Evolutionary conservation across 2,329 filamentous ascomycete genomes (phyloP).

Genomic region (Aureobasidium sp.): DNA sequence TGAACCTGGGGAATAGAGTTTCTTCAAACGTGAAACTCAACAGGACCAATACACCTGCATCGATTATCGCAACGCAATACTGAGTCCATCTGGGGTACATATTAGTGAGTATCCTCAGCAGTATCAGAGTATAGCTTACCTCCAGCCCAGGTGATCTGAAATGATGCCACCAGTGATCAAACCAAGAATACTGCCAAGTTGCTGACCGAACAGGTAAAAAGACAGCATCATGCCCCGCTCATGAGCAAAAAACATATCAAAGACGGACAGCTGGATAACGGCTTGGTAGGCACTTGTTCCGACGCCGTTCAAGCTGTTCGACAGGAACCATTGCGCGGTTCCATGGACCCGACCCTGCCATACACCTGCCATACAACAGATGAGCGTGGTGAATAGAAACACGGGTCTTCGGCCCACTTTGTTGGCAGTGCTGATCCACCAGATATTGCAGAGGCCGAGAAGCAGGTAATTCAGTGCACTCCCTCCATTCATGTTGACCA

Average conservation of each 20-base stretch:
- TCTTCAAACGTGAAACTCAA: slow-evolving; percentile 27
- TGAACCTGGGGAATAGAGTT: slow-evolving; percentile 28
- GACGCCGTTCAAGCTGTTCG: slow-evolving; percentile 26
- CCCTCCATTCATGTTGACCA: slow-evolving; percentile 35
- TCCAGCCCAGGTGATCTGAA: slow-evolving; percentile 27
- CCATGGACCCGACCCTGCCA: slow-evolving; percentile 26
- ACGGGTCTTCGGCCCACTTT: slow-evolving; percentile 33
- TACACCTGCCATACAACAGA: slow-evolving; percentile 25
- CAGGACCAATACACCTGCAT: slow-evolving; percentile 17
- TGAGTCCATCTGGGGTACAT: slow-evolving; percentile 20
- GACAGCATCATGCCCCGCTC: slow-evolving; percentile 31
- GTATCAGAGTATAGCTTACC: not conserved
- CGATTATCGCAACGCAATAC: slow-evolving; percentile 27
- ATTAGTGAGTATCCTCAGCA: not conserved
- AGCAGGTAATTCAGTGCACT: slow-evolving; percentile 34
- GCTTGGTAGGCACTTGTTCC: slow-evolving; percentile 32
- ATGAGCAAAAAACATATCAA: slow-evolving; percentile 33
- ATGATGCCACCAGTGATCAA: slow-evolving; percentile 31
- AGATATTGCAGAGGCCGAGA: slow-evolving; percentile 34
- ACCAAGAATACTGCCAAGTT: slow-evolving; percentile 31
- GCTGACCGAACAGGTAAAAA: slow-evolving; percentile 33
- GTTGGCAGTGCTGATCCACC: slow-evolving; percentile 30
- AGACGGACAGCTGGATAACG: slow-evolving; percentile 32
- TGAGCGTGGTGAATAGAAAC: slow-evolving; percentile 27
- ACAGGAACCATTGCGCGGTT: slow-evolving; percentile 26